Base-by-base conservation (phyloP, 768 basidiomycete species). In the Cytidiella melzeri region DNA sequence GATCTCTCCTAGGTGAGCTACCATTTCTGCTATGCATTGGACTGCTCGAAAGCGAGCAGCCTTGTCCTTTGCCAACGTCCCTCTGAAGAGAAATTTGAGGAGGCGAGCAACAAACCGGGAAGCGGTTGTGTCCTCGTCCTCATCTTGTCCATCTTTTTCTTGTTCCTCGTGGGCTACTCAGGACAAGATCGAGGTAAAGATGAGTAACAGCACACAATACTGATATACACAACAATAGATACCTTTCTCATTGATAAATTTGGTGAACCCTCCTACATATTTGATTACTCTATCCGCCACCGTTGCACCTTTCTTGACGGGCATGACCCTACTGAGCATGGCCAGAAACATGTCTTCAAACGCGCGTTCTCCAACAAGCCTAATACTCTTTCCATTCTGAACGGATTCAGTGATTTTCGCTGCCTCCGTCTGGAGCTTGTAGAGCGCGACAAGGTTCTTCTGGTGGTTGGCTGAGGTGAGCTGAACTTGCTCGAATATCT, bases 31-130 rank as follows among this genome's bases (percentile, higher is more conserved):
- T 12, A 90, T 75, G n/a, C 82, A 68, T 46, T 87, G 84, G 2
- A 89, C 71, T 26, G 82, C 83, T 18, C 94, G 81, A 61, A 83
- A 95, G 4, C 94, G 79, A 34, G 90, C 83, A 38, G 73, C 74
- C 68, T 94, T 97, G 69, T 95, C 91, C 64, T 92, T 95, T 3
- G 92, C 84, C 15, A 71, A 57, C 64, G 92, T 91, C 3, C 92
- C 93, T 50, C 75, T 75, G 51, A 92, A 68, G 24, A 95, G 73
- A 60, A 78, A 75, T 25, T 66, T 66, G 15, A 81, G 64, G 11
- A 81, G 60, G 40, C 70, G 68, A n/a, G 67, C 60, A 13, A 74
- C 67, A 55, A 82, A 76, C 18, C 80, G 68, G 1, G 78, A 67
- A 2, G 75, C 66, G 2, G 72, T 64, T 0, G 74, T 72, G 28